A percentile compares a stretch with the other conserved stretches of the same genome.
Conservation (phyloP, 306 rosid genomes). For the Fagus sylvatica region DNA sequence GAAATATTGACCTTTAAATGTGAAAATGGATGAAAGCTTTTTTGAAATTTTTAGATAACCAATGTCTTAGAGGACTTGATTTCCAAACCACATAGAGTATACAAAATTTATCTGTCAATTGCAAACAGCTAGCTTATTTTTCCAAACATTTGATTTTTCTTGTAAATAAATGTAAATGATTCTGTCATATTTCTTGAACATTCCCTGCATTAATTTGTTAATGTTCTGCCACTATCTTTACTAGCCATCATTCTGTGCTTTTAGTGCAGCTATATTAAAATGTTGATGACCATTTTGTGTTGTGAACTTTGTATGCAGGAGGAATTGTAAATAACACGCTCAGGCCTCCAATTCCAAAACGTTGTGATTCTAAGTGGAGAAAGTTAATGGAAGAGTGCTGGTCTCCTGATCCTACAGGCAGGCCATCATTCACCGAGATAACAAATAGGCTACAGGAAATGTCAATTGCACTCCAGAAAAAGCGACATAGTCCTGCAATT, state of each 20-base stretch:
- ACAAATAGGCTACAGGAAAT: constrained; percentile 65
- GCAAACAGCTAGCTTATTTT: background rate
- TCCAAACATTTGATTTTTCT: too few species aligned
- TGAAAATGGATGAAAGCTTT: background rate
- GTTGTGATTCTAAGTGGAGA: constrained; percentile 84
- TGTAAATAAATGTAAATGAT: too few species aligned
- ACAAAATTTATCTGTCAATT: background rate
- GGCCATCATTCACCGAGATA: constrained; percentile 82
- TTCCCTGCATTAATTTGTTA: background rate
- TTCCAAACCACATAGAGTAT: background rate
- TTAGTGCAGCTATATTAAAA: background rate
- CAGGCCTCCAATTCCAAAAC: constrained; percentile 83
- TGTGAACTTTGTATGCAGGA: constrained; percentile 43
- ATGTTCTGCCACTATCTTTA: background rate
- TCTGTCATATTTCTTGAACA: background rate
- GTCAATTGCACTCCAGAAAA: constrained; percentile 60
- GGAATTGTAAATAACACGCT: constrained; percentile 87
- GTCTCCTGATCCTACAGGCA: constrained; percentile 71
- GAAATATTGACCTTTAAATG: background rate
- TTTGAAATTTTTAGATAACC: background rate
- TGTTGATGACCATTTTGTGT: constrained; percentile 22
- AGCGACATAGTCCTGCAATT: constrained; percentile 34
- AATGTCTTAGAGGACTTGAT: background rate
- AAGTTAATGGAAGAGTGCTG: constrained; percentile 89
- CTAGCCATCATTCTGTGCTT: background rate